Conservation (phyloP, 2,329 filamentous ascomycete species). For the Alternaria longipes region DNA sequence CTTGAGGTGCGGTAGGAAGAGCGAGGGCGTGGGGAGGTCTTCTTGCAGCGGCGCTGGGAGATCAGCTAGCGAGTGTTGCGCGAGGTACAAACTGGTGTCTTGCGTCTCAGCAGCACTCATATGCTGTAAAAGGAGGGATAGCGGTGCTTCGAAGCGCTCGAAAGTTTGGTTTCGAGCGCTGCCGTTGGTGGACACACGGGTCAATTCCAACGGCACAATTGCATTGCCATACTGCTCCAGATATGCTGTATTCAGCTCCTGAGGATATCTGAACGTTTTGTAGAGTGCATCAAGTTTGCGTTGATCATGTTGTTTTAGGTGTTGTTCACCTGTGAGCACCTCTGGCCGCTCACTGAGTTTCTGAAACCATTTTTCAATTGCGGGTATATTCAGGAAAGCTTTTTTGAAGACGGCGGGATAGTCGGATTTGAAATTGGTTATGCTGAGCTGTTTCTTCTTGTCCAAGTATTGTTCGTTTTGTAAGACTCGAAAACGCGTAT, state of each 20-base stretch:
- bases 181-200: constrained; percentile 32
- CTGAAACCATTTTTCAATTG: constrained; percentile 46
- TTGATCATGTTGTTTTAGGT: not conserved
- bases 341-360: not conserved
- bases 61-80: constrained; percentile 77
- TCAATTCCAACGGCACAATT: constrained; percentile 69
- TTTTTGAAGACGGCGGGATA: constrained; percentile 36
- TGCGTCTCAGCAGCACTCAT: constrained; percentile 52
- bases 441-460: constrained; percentile 13
- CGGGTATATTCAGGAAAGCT: constrained; percentile 35
- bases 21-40: constrained; percentile 73
- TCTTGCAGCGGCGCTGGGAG: constrained; percentile 70
- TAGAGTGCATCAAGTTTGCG: not conserved
- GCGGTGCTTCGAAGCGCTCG: constrained; percentile 66
- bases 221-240: constrained; percentile 56
- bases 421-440: constrained; percentile 26
- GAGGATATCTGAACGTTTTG: constrained; percentile 4
- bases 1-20: constrained; percentile 63
- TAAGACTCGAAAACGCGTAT: constrained; percentile 10
- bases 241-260: constrained; percentile 36
- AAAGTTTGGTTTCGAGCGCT: constrained; percentile 57
- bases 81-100: constrained; percentile 74
- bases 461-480: constrained; percentile 12
- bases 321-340: not conserved
- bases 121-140: constrained; percentile 70